Base-by-base conservation (phyloP, 345 rosid species). In the Erucastrum elatum region DNA sequence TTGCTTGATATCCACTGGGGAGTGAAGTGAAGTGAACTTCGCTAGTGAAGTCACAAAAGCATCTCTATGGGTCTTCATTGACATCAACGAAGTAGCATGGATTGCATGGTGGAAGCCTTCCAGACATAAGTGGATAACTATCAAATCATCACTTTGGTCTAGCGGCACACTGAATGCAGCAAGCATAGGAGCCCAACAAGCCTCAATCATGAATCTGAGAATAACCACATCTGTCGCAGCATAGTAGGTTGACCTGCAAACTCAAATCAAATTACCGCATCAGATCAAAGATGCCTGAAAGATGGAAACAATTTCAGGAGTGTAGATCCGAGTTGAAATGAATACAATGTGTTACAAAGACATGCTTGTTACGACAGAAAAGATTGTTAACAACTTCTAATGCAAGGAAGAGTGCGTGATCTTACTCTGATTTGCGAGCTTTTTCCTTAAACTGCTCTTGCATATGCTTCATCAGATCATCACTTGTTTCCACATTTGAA, bases 51-150 rank as follows among this genome's bases (percentile, higher is more conserved):
- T 93, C 80, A 93, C 91, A 83, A 93, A 93, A 76, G 96, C 98
- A 85, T 93, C 98, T 85, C 96, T 87, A 78, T 93, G 96, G 64
- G 98, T 93, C 84, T 89, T 94, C 98, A 93, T 89, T 27, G 93
- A 88, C 93, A 88, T 91, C 62, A 91, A 88, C 37, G 96, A 88
- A 64, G 98, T 93, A 66, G 89, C 88, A 87, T 93, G 98, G 77
- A 93, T 89, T 17, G 96, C 94, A 84, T 79, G 82, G 56, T 88
- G 88, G 68, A 90, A 93, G 64, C 96, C 96, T 87, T 83, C 86
- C 72, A 93, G 82, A 84, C 98, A 93, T 74, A 88, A 88, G 79
- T 82, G 78, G 62, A 92, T 86, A 66, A 91, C 93, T 69, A 84
- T 86, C 80, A 81, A 84, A 79, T 93, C 96, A 83, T 93, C 91